Evolutionary conservation across 1,284 basidiomycete genomes (phyloP).

Genomic region (Microstroma glucosiphilum): DNA sequence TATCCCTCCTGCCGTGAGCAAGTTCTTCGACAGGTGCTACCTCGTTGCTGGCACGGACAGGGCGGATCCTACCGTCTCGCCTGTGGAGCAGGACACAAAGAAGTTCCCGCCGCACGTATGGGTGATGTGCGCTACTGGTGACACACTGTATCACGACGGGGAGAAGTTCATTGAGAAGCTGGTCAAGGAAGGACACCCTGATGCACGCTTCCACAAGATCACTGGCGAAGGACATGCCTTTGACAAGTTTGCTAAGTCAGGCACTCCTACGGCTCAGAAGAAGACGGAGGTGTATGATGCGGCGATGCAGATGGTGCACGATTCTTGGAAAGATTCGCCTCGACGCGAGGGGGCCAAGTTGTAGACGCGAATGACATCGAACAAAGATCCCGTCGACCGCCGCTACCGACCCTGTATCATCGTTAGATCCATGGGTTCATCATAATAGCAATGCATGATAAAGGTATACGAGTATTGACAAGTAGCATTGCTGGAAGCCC

Average conservation of each 20-base stretch:
- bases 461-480: too few species aligned
- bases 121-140: conserved; percentile 28
- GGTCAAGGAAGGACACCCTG: conserved; percentile 12
- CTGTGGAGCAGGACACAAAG: conserved; percentile 19
- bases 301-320: background rate
- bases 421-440: too few species aligned
- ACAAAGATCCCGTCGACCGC: too few species aligned
- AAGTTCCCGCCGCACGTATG: conserved; percentile 24
- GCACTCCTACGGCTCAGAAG: background rate
- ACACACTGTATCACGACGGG: conserved; percentile 32
- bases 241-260: conserved; percentile 23
- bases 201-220: conserved; percentile 25
- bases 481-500: too few species aligned
- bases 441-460: too few species aligned
- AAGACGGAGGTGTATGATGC: background rate
- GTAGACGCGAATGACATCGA: too few species aligned
- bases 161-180: conserved; percentile 27
- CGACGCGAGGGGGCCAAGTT: too few species aligned
- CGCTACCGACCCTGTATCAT: too few species aligned
- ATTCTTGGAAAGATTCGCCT: too few species aligned
- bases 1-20: conserved; percentile 24
- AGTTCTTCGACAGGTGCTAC: conserved; percentile 30
- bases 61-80: conserved; percentile 25
- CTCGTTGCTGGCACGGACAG: conserved; percentile 19
- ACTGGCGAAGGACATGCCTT: conserved; percentile 40